Evolutionary conservation across 1,284 basidiomycete genomes (phyloP), one percentile per base, ranked within the genome.

Genomic region (Leccinum angustisporum): DNA sequence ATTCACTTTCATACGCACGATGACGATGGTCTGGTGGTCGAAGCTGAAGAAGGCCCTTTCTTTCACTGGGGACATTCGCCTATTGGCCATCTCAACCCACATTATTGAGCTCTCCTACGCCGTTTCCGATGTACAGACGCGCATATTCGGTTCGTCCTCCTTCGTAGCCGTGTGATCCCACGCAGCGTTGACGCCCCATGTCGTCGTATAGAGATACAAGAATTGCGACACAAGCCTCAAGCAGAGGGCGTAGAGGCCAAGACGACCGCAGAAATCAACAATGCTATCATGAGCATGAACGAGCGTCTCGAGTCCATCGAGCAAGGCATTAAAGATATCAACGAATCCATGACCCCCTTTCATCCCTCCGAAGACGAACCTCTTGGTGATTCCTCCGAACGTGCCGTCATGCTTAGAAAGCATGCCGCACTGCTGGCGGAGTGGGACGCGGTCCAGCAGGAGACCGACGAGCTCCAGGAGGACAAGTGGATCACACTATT

Each of bases 101-200:
- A 90, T 93, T 70, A 92, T 91, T 13, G 91, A 93, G 72, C 81
- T 92, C 50, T 89, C 88, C 5, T 93, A 91, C 72, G 84, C 83
- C 67, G 87, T 93, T 65, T 91, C 90, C 31, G 91, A 93, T 74
- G 91, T 93, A 46, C 90, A 93, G 75, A 91, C 91, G 60, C 87
- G 91, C 70, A 92, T 93, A 72, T 93, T 93, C 69, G 91, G 91
- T 92, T 72, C 58, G 64, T 65, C 25, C 9, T 53, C 52, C 54
- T 56, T n/a, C 57, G 61, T 61, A 53, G 48, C 5, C 34, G 51
- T 57, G 51, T 59, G 58, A 4, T 13, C 25, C 50, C 51, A 34
- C 36, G 34, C 53, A 61, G 34, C 25, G 53, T 63, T 72, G 61
- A 72, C 46, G 31, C 25, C 30, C 54, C 48, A 34, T 36, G 18